Evolutionary conservation across 257 asterid species (phyloP).

Genomic region (Mitragyna speciosa): DNA sequence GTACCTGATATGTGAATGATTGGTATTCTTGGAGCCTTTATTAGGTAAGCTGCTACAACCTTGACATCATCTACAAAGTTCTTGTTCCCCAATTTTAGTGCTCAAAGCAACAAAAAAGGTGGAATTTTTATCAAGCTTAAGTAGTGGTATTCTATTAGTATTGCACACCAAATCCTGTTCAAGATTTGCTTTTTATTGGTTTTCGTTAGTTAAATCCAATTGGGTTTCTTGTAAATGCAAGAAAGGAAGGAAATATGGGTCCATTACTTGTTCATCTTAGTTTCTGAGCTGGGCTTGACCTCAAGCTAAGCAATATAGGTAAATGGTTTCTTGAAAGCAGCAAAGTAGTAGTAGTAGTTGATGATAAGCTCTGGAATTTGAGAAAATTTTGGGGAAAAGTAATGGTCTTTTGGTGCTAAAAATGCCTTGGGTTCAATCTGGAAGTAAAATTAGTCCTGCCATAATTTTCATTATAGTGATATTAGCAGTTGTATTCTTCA

Average conservation of each 20-base stretch:
- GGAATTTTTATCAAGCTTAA: background rate
- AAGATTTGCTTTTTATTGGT: conserved; percentile 18
- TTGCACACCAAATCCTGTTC: conserved; percentile 12
- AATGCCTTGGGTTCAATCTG: conserved; percentile 70
- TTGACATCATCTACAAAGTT: conserved; percentile 7
- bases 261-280: conserved; percentile 30
- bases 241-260: conserved; percentile 23
- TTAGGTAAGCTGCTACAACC: conserved; percentile 25
- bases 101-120: background rate
- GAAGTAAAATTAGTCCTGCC: conserved; percentile 60
- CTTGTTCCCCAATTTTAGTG: background rate
- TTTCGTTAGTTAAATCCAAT: conserved; percentile 15
- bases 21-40: conserved; percentile 3
- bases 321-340: conserved; percentile 17
- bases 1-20: conserved; percentile 9
- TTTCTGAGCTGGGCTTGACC: conserved; percentile 26
- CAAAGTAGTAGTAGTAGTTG: background rate
- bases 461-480: conserved; percentile 55
- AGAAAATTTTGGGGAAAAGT: conserved; percentile 18
- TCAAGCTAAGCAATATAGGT: conserved; percentile 5
- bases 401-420: conserved; percentile 33
- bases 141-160: background rate
- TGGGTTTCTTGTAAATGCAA: conserved; percentile 36
- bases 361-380: conserved; percentile 2
- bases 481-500: conserved; percentile 54